These are phyloP conservation scores for Flaveria linearis DNA, from an alignment of 129 eudicot genomes.

Conservation along the genomic window DNA sequence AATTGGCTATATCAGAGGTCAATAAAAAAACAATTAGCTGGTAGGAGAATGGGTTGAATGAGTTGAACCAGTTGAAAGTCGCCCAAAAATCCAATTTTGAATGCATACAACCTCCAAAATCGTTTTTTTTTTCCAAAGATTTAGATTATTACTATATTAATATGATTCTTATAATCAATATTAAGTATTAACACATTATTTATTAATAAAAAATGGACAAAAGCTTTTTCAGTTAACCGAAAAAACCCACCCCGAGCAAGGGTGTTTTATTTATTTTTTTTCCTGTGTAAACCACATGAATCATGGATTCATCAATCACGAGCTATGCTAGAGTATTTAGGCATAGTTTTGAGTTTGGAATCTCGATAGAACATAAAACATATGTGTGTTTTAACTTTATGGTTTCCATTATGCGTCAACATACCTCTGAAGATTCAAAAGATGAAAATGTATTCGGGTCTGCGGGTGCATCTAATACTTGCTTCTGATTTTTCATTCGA, in stretches of 20 bases:
- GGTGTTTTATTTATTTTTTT: no score
- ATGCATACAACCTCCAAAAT: neutral
- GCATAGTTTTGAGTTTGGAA: no score
- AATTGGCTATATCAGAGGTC: neutral
- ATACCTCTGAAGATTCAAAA: slow-evolving; percentile 58
- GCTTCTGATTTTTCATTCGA: slow-evolving; percentile 97
- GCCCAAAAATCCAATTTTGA: neutral
- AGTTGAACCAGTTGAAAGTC: neutral
- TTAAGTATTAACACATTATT: neutral
- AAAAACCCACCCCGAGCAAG: no score
- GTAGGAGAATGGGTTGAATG: neutral
- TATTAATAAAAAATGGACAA: no score
- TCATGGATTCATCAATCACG: no score
- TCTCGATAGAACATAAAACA: neutral
- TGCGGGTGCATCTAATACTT: slow-evolving; percentile 56
- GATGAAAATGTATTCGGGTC: slow-evolving; percentile 50
- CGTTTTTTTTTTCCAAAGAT: neutral
- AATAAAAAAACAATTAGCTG: neutral
- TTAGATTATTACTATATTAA: neutral
- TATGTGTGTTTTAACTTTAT: neutral
- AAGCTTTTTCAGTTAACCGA: no score
- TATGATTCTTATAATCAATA: neutral
- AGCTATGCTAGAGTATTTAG: no score
- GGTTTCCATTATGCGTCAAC: neutral
- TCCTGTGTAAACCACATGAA: no score